A percentile compares a stretch with the other conserved stretches of the same genome.
These are phyloP conservation scores for Alternaria triticimaculans DNA, from an alignment of 2,329 filamentous ascomycete genomes.

Conservation along the genomic window DNA sequence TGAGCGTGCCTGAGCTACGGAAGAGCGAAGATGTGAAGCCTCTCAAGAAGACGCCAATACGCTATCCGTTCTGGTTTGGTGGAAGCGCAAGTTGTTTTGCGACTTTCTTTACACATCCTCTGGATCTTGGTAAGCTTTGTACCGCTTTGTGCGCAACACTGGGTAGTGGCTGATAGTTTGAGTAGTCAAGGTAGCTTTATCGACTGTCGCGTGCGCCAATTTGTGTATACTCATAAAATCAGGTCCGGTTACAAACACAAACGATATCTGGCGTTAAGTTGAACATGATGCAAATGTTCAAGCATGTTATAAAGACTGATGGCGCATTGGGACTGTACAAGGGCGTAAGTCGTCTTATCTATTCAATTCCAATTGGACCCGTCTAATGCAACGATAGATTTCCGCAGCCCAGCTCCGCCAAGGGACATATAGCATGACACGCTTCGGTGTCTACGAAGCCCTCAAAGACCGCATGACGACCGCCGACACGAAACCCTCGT, in stretches of 20 bases:
- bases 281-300: conserved; percentile 85
- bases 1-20: conserved; percentile 38
- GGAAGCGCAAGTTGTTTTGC: conserved; percentile 93
- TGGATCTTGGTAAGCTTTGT: conserved; percentile 77
- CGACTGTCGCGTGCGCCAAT: neutral
- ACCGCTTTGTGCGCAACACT: neutral
- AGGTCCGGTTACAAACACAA: conserved; percentile 90
- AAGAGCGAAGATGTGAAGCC: conserved; percentile 53
- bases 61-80: conserved; percentile 80
- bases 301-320: conserved; percentile 77
- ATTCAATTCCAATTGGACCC: neutral
- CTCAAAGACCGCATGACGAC: conserved; percentile 75
- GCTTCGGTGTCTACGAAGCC: conserved; percentile 96
- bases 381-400: conserved; percentile 58
- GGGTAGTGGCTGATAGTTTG: conserved; percentile 35
- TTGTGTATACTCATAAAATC: conserved; percentile 26
- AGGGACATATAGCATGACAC: conserved; percentile 90
- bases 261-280: conserved; percentile 68
- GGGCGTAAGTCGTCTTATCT: conserved; percentile 63
- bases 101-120: conserved; percentile 87
- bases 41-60: conserved; percentile 44
- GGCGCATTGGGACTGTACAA: conserved; percentile 84
- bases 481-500: conserved; percentile 63
- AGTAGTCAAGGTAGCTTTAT: conserved; percentile 53
- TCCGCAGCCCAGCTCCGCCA: conserved; percentile 93